A percentile compares a stretch with the other conserved stretches of the same genome.
These are phyloP conservation scores for Friedmanniomyces simplex DNA, from an alignment of 495 filamentous ascomycete species.

Conservation along the genomic window DNA sequence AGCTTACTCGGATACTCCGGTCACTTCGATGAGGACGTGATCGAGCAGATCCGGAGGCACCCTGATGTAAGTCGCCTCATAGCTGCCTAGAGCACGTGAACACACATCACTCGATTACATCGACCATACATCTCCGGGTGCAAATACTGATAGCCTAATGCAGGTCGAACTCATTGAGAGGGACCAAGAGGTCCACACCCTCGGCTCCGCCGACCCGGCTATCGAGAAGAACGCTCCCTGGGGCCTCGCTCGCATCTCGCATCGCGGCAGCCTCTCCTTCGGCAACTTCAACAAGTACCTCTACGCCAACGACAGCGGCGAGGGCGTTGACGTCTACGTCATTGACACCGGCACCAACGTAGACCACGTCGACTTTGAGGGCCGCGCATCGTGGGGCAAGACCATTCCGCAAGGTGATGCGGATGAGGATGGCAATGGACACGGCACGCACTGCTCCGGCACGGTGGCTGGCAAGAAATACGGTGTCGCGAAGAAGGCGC, in stretches of 20 bases:
- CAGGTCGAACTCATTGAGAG: conserved; percentile 96
- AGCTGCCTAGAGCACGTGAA: neutral
- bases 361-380: conserved; percentile 93
- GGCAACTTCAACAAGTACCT: conserved; percentile 97
- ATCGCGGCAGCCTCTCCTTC: conserved; percentile 76
- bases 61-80: conserved; percentile 72
- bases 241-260: conserved; percentile 96
- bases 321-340: conserved; percentile 97
- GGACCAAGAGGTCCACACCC: conserved; percentile 80
- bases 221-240: conserved; percentile 89
- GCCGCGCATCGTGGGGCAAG: conserved; percentile 91
- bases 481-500: conserved; percentile 98
- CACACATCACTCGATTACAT: neutral
- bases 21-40: conserved; percentile 85
- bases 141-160: neutral
- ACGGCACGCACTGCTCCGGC: conserved; percentile 98
- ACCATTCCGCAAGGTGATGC: conserved; percentile 77
- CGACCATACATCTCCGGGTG: too few relatives aligned
- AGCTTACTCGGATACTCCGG: conserved; percentile 84
- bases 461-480: conserved; percentile 97
- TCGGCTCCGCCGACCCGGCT: conserved; percentile 36
- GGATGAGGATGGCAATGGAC: conserved; percentile 92
- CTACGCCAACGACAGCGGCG: conserved; percentile 79
- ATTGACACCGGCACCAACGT: conserved; percentile 96
- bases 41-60: conserved; percentile 89